phyloP scores from a whole-genome alignment of 441 rosid genomes.

The Populus hybrid region DNA sequence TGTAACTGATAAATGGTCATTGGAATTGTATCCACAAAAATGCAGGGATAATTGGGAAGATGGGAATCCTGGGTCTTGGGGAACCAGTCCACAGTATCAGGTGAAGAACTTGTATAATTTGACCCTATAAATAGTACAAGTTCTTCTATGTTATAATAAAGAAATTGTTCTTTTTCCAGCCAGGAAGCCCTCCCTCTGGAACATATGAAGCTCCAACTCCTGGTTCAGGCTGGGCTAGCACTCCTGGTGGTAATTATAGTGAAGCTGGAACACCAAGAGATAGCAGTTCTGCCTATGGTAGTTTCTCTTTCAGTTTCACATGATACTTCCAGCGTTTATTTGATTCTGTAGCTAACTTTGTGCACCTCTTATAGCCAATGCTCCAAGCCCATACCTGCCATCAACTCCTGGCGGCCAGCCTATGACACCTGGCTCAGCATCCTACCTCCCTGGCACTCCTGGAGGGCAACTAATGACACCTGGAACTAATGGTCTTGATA shows the following conservation, averaged over 20 bases:
- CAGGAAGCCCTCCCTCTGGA: slow-evolving; percentile 89
- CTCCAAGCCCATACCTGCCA: slow-evolving; percentile 89
- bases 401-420: slow-evolving; percentile 96
- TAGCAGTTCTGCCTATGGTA: slow-evolving; percentile 72
- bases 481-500: slow-evolving; percentile 84
- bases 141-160: not conserved
- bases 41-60: slow-evolving; percentile 94
- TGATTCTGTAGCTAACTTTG: slow-evolving; percentile 9
- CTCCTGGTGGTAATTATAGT: slow-evolving; percentile 87
- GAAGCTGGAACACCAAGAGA: slow-evolving; percentile 97
- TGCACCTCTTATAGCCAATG: slow-evolving; percentile 59
- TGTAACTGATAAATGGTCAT: no score
- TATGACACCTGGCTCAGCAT: slow-evolving; percentile 85
- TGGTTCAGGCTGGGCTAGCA: slow-evolving; percentile 90
- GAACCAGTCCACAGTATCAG: slow-evolving; percentile 87
- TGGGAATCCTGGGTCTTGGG: slow-evolving; percentile 95
- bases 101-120: slow-evolving; percentile 31
- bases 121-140: not conserved
- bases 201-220: slow-evolving; percentile 96
- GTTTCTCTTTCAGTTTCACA: slow-evolving; percentile 10
- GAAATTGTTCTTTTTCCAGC: slow-evolving; percentile 38
- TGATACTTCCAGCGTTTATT: not conserved
- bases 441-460: slow-evolving; percentile 93
- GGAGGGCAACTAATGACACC: slow-evolving; percentile 99
- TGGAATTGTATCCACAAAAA: not conserved